These are phyloP conservation scores for Solanum pimpinellifolium DNA, from an alignment of 257 asterid species.

Conservation along the genomic window DNA sequence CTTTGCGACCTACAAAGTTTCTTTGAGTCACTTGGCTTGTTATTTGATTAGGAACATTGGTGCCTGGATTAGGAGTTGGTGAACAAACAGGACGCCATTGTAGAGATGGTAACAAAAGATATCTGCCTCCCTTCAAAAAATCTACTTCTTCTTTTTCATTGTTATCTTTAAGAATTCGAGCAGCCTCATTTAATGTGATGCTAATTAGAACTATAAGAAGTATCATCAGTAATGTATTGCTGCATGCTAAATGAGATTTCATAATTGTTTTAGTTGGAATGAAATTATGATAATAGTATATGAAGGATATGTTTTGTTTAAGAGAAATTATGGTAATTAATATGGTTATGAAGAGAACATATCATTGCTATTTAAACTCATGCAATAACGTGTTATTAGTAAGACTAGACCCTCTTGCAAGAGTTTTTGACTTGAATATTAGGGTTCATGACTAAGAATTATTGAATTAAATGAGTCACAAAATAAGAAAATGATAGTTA, in stretches of 20 bases:
- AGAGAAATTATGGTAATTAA: not conserved
- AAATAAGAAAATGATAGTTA: not conserved
- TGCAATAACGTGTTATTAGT: not conserved
- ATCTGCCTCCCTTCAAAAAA: not conserved
- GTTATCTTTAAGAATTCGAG: not conserved
- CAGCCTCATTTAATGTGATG: not conserved
- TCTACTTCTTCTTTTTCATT: not conserved
- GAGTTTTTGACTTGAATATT: not conserved
- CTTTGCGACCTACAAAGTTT: too few relatives aligned
- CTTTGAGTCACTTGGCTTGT: too few relatives aligned
- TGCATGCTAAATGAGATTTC: not conserved
- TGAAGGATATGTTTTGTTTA: not conserved
- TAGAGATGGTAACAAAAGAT: not conserved
- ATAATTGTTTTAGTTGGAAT: not conserved
- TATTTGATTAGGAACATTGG: too few relatives aligned
- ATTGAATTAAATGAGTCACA: too few relatives aligned
- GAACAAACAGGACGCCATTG: not conserved
- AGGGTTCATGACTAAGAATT: too few relatives aligned
- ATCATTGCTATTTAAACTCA: too few relatives aligned
- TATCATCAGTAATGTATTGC: not conserved
- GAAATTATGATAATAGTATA: not conserved
- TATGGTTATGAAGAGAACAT: not conserved
- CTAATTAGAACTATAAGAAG: not conserved
- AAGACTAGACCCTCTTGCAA: not conserved
- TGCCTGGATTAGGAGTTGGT: too few relatives aligned